A percentile compares a stretch with the other conserved stretches of the same genome.
These are phyloP conservation scores for Leccinum boreale DNA, from an alignment of 768 basidiomycete genomes.

Conservation along the genomic window DNA sequence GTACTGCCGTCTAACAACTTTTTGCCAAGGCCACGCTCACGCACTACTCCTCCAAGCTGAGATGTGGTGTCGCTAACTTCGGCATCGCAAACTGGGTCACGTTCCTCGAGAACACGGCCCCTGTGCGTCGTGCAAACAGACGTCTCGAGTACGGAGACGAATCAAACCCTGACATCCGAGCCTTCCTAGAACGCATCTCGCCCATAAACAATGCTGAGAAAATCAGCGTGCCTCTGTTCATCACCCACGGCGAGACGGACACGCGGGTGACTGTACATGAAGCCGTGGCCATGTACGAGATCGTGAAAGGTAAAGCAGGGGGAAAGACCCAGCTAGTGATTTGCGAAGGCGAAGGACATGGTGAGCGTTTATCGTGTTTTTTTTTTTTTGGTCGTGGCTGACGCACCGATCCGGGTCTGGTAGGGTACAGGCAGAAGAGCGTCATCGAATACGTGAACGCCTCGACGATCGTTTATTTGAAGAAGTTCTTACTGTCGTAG, in stretches of 20 bases:
- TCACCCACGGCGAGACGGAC: constrained; percentile 43
- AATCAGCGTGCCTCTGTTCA: constrained; percentile 35
- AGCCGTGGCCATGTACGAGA: constrained; percentile 37
- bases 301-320: constrained; percentile 20
- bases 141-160: constrained; percentile 43
- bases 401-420: not conserved
- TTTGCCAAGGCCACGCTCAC: constrained; percentile 35
- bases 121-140: constrained; percentile 32
- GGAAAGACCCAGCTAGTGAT: constrained; percentile 36
- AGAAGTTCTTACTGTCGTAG: constrained; percentile 31
- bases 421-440: constrained; percentile 43
- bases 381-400: not conserved
- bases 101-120: constrained; percentile 42
- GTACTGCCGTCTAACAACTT: not conserved
- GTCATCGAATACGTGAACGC: constrained; percentile 43
- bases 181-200: constrained; percentile 38
- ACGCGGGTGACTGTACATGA: constrained; percentile 39
- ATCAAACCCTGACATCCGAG: constrained; percentile 33
- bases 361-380: constrained; percentile 21
- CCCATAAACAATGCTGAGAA: constrained; percentile 38
- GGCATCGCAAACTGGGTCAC: constrained; percentile 40
- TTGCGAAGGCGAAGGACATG: constrained; percentile 42
- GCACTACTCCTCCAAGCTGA: constrained; percentile 40
- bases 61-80: constrained; percentile 40
- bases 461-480: constrained; percentile 37